Conservation (phyloP, 2,329 filamentous ascomycete genomes). For the Cytospora leucostoma region DNA sequence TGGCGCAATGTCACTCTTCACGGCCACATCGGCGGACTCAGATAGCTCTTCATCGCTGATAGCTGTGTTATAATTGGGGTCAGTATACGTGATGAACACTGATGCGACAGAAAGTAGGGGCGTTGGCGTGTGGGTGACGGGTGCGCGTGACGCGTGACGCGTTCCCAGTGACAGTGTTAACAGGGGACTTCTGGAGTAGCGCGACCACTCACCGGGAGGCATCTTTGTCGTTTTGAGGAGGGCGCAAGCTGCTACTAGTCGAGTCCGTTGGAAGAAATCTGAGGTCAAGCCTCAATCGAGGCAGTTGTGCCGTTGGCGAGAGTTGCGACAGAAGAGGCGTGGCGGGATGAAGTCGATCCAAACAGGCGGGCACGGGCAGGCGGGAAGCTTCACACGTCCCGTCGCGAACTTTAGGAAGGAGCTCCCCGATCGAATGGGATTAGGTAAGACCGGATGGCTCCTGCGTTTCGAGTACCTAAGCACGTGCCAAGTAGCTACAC, state of each 20-base stretch:
- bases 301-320: background rate
- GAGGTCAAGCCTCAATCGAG: background rate
- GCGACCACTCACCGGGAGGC: constrained; percentile 23
- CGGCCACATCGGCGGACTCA: constrained; percentile 34
- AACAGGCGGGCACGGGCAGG: background rate
- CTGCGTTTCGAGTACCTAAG: background rate
- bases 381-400: background rate
- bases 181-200: background rate
- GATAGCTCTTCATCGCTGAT: constrained; percentile 47
- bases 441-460: background rate
- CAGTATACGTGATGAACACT: background rate
- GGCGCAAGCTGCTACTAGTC: background rate
- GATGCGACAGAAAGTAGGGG: background rate
- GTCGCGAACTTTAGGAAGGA: constrained; percentile 13
- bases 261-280: background rate
- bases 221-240: constrained; percentile 2
- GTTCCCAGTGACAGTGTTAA: background rate
- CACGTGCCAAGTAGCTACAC: too few relatives aligned
- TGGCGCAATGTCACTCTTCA: constrained; percentile 29
- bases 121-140: background rate
- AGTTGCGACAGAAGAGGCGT: constrained; percentile 17
- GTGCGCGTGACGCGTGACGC: constrained; percentile 18
- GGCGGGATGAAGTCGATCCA: background rate
- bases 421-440: background rate
- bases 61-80: constrained; percentile 32